These are phyloP conservation scores for Musa beccarii DNA, from an alignment of 176 grass and related monocot species.

Conservation along the genomic window DNA sequence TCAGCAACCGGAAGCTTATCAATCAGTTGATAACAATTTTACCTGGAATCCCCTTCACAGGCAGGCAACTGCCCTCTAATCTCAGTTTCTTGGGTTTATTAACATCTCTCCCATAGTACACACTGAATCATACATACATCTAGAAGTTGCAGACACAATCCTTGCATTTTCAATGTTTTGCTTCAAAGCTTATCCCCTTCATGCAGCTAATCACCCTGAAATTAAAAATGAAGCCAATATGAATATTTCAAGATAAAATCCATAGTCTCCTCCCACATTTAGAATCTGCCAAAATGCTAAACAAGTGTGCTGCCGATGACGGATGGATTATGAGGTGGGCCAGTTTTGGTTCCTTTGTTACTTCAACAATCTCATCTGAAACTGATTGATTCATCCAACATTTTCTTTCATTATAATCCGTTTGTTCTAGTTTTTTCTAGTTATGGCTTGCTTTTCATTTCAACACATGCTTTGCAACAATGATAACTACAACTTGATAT, in stretches of 20 bases:
- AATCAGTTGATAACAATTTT: background rate
- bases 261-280: background rate
- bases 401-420: background rate
- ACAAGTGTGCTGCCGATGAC: background rate
- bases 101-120: background rate
- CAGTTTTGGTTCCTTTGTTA: too few species aligned
- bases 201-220: background rate
- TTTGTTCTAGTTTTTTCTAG: background rate
- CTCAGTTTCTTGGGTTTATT: slow-evolving; percentile 2
- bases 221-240: background rate
- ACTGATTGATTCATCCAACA: background rate
- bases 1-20: background rate
- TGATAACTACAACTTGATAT: too few species aligned
- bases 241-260: background rate
- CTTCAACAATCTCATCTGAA: background rate
- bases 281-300: background rate
- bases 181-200: background rate
- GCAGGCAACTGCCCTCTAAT: background rate
- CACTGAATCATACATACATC: slow-evolving; percentile 9
- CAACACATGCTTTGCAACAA: too few species aligned
- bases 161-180: background rate
- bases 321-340: too few species aligned
- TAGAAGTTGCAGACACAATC: background rate
- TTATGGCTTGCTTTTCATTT: too few species aligned
- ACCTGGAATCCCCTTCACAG: background rate